These are phyloP conservation scores for Nevesoporus exiguus DNA, from an alignment of 768 basidiomycete species.

Conservation along the genomic window DNA sequence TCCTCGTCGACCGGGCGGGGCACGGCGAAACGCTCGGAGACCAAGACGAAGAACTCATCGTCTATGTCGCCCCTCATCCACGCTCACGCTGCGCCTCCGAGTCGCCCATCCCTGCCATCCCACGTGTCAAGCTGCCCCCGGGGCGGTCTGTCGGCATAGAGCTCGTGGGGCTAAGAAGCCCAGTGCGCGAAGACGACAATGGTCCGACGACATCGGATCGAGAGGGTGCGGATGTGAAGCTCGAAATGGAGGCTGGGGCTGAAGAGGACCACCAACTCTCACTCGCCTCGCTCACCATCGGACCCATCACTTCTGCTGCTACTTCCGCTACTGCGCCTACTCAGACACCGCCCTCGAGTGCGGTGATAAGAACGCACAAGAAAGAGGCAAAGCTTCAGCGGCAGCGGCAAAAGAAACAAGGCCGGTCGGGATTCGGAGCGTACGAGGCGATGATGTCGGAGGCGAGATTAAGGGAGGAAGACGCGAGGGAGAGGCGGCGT, in stretches of 20 bases:
- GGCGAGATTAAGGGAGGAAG: slow-evolving; percentile 40
- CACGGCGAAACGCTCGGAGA: slow-evolving; percentile 19
- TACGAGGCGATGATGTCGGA: slow-evolving; percentile 57
- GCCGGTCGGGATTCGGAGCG: slow-evolving; percentile 38
- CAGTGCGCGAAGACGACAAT: slow-evolving; percentile 11
- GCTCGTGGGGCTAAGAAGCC: not conserved
- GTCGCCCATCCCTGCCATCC: slow-evolving; percentile 13
- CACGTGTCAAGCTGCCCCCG: slow-evolving; percentile 17
- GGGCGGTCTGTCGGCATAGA: not conserved
- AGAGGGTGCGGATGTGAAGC: too few species aligned
- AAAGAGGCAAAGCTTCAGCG: slow-evolving; percentile 10
- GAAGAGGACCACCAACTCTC: slow-evolving; percentile 15
- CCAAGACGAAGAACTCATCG: slow-evolving; percentile 52
- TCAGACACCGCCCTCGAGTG: slow-evolving; percentile 24
- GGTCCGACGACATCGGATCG: not conserved
- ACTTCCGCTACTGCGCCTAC: slow-evolving; percentile 3
- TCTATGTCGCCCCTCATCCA: slow-evolving; percentile 76
- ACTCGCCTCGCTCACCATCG: slow-evolving; percentile 28
- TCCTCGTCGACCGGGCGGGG: slow-evolving; percentile 22
- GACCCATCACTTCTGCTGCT: not conserved
- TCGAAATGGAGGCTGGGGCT: not conserved
- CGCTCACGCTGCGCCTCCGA: slow-evolving; percentile 28
- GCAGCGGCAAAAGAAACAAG: slow-evolving; percentile 16
- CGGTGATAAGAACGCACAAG: slow-evolving; percentile 24
- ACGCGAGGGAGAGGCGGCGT: slow-evolving; percentile 31